Percentiles rank a stretch among this genome's conserved stretches.
Conservation (phyloP, 2,329 filamentous ascomycete genomes). For the Ilyonectria sp. region DNA sequence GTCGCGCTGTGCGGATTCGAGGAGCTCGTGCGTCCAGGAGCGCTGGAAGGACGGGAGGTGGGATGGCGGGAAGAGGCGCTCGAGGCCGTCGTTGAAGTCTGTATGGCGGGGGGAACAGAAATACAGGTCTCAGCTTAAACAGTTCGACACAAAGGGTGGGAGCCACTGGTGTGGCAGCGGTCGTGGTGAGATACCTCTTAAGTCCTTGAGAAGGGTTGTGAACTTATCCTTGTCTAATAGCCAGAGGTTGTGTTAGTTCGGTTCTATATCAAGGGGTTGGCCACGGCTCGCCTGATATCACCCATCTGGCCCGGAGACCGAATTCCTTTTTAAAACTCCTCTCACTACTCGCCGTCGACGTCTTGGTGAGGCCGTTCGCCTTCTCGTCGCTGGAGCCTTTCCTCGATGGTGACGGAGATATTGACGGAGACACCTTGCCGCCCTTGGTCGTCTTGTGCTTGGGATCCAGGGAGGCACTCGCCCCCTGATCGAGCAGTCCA, state of each 20-base stretch:
- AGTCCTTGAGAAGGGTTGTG: conserved; percentile 55
- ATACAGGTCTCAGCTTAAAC: conserved; percentile 12
- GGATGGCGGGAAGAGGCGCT: conserved; percentile 61
- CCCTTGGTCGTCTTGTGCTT: conserved; percentile 29
- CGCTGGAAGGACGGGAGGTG: conserved; percentile 60
- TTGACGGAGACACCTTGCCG: conserved; percentile 40
- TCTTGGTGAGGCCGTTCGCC: conserved; percentile 37
- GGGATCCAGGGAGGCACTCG: conserved; percentile 24
- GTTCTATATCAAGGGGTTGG: conserved; percentile 1
- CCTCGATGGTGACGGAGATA: conserved; percentile 25
- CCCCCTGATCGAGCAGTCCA: conserved; percentile 55
- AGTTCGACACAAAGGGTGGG: neutral
- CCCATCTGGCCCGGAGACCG: conserved; percentile 58
- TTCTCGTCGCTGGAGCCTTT: conserved; percentile 45
- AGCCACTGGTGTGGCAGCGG: neutral
- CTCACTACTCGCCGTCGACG: conserved; percentile 37
- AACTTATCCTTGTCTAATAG: conserved; percentile 63
- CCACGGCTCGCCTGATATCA: conserved; percentile 55
- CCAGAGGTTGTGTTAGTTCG: conserved; percentile 14
- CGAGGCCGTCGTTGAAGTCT: conserved; percentile 65
- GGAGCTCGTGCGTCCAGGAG: conserved; percentile 63
- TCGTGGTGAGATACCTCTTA: conserved; percentile 53
- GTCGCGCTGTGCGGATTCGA: conserved; percentile 61
- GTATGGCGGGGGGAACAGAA: neutral
- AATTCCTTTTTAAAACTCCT: conserved; percentile 55